These are phyloP conservation scores for Boletus chippewaensis DNA, from an alignment of 1,284 basidiomycete genomes.

Conservation along the genomic window DNA sequence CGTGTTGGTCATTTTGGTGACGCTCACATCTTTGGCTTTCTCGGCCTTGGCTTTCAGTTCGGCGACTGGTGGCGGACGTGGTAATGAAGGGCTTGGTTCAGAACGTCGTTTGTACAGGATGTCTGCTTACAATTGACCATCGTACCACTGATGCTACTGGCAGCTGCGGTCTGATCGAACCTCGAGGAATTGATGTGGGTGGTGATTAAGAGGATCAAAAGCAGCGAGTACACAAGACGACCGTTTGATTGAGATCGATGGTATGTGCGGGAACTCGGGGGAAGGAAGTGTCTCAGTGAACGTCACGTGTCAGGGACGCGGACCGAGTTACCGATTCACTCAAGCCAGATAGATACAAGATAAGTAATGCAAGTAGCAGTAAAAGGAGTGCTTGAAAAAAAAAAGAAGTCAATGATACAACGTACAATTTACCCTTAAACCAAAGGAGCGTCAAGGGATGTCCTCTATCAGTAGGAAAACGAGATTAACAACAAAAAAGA, in stretches of 20 bases:
- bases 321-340: no score
- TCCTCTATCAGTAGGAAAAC: not conserved
- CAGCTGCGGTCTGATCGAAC: constrained; percentile 1
- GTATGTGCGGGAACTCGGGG: no score
- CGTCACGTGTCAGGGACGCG: not conserved
- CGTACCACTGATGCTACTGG: not conserved
- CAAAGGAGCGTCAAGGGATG: constrained; percentile 12
- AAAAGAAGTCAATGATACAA: constrained; percentile 1
- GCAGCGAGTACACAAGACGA: not conserved
- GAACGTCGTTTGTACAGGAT: not conserved
- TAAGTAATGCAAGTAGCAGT: constrained; percentile 10
- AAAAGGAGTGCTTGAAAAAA: not conserved
- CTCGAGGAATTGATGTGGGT: not conserved
- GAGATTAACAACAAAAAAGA: no score
- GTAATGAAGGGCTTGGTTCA: constrained; percentile 3
- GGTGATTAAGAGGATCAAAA: not conserved
- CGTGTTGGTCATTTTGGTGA: constrained; percentile 47
- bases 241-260: not conserved
- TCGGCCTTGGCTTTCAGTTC: constrained; percentile 59
- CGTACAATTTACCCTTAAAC: constrained; percentile 8
- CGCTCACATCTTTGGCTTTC: constrained; percentile 50
- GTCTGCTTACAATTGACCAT: constrained; percentile 30
- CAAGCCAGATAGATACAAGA: constrained; percentile 8
- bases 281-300: not conserved
- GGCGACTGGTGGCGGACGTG: constrained; percentile 37